Evolutionary conservation across 371 early-diverging fungal species (phyloP).

Genomic region (Blakeslea trispora): DNA sequence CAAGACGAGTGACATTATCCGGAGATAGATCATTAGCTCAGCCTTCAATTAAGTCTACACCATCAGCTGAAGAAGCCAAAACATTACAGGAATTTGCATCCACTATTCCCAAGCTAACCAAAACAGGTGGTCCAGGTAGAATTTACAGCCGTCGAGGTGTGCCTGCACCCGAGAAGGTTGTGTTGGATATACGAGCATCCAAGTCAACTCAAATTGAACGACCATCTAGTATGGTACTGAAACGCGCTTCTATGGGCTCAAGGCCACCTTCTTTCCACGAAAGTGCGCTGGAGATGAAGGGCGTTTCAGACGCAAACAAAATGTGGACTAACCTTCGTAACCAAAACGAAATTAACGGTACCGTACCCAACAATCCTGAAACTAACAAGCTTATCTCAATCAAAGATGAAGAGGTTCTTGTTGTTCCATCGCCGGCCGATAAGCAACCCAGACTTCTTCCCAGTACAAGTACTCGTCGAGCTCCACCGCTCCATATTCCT

Average conservation of each 20-base stretch:
- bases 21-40: slow-evolving; percentile 7
- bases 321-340: background rate
- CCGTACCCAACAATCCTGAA: background rate
- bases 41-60: background rate
- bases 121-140: slow-evolving; percentile 6
- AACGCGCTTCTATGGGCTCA: slow-evolving; percentile 26
- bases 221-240: slow-evolving; percentile 31
- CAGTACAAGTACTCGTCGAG: background rate
- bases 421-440: background rate
- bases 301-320: slow-evolving; percentile 9
- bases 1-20: slow-evolving; percentile 16
- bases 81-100: slow-evolving; percentile 3
- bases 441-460: background rate
- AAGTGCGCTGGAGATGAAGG: slow-evolving; percentile 7
- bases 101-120: no score
- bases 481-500: no score
- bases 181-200: background rate
- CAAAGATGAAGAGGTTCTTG: background rate
- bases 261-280: slow-evolving; percentile 26
- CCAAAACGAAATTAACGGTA: background rate
- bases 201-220: slow-evolving; percentile 12
- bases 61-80: slow-evolving; percentile 8
- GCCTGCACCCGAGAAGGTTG: background rate
- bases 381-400: background rate
- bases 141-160: slow-evolving; percentile 6